Percentiles rank a stretch among this genome's conserved stretches.
phyloP scores from a whole-genome alignment of 177 flowering plant genomes.

The Vitis hybrid region DNA sequence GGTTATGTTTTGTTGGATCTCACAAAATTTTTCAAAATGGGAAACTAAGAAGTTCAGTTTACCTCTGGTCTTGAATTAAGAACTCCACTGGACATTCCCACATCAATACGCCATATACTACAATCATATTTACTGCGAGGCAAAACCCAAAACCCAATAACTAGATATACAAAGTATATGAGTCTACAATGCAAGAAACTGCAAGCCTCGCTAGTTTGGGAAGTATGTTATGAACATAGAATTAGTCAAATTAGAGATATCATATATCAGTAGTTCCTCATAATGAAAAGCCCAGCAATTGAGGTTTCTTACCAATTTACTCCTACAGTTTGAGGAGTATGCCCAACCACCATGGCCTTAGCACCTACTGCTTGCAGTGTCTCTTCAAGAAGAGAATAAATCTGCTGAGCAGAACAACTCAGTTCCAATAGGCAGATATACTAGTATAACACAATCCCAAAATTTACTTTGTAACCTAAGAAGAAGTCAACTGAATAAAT shows the following conservation, averaged over 20 bases:
- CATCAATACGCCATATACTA: slow-evolving; percentile 88
- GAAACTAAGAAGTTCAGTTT: slow-evolving; percentile 6
- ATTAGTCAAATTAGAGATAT: background rate
- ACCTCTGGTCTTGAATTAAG: slow-evolving; percentile 91
- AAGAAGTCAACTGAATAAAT: background rate
- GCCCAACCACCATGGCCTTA: slow-evolving; percentile 92
- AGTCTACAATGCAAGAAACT: background rate
- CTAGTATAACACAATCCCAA: background rate
- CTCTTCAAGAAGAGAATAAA: slow-evolving; percentile 56
- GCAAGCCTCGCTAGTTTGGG: background rate
- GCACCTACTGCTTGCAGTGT: slow-evolving; percentile 77
- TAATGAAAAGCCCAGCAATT: background rate
- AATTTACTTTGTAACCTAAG: background rate
- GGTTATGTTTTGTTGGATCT: no score
- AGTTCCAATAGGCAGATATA: slow-evolving; percentile 7
- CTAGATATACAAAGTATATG: background rate
- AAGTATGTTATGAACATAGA: background rate
- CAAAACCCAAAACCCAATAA: slow-evolving; percentile 2
- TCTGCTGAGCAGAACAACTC: slow-evolving; percentile 38
- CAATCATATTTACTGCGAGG: slow-evolving; percentile 66
- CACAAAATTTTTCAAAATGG: background rate
- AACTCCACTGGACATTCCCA: slow-evolving; percentile 97
- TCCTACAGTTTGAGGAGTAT: slow-evolving; percentile 81
- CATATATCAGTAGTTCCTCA: no score
- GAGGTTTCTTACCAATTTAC: slow-evolving; percentile 61